These are phyloP conservation scores for Akebia trifoliata DNA, from an alignment of 164 flowering plant genomes.

Conservation along the genomic window DNA sequence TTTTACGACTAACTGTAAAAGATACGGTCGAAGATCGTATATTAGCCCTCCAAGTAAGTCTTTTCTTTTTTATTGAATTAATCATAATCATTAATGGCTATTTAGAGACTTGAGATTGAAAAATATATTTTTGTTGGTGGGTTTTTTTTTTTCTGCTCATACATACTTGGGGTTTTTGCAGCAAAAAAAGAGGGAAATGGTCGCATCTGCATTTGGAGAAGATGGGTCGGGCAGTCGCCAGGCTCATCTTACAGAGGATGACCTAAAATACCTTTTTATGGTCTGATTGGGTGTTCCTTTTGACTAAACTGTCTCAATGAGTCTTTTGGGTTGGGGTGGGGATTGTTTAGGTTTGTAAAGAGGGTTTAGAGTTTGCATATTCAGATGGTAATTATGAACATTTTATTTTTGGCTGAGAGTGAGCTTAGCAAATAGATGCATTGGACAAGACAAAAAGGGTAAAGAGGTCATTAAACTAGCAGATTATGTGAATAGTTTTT, in stretches of 20 bases:
- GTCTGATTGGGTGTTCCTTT: constrained; percentile 20
- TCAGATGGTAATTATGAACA: too few species aligned
- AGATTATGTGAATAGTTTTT: constrained; percentile 10
- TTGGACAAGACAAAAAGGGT: neutral
- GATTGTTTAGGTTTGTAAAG: too few species aligned
- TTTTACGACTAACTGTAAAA: constrained; percentile 75
- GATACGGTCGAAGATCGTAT: constrained; percentile 97
- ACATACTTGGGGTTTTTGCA: constrained; percentile 39
- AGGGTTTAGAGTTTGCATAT: too few species aligned
- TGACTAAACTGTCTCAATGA: too few species aligned
- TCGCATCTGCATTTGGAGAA: constrained; percentile 91
- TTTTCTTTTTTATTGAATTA: neutral
- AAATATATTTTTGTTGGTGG: too few species aligned
- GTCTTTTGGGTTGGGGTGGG: too few species aligned
- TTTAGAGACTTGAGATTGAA: too few species aligned
- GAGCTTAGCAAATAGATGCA: too few species aligned
- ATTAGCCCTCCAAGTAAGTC: constrained; percentile 77
- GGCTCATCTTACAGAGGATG: constrained; percentile 77
- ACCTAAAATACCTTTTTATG: constrained; percentile 75
- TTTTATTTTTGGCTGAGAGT: neutral
- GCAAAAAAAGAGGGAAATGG: constrained; percentile 93
- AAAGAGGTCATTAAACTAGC: neutral
- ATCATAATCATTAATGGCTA: too few species aligned
- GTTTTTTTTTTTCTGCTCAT: too few species aligned
- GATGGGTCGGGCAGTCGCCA: constrained; percentile 65